Evolutionary conservation across 2,329 filamentous ascomycete genomes (phyloP).

Genomic region (Ceratocystis diversiconidia): DNA sequence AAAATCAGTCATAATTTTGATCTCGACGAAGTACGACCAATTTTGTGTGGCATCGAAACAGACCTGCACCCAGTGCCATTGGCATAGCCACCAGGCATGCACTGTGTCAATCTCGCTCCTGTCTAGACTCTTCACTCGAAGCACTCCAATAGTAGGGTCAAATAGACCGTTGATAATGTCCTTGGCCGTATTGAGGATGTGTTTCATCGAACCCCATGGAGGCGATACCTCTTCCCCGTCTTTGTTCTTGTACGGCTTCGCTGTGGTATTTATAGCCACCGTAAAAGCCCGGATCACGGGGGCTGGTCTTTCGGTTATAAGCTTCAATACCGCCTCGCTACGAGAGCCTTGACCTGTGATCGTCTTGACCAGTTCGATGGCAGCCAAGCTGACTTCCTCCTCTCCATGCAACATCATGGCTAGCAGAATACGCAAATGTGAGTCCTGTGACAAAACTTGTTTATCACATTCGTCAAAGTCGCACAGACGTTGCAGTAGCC

Average conservation of each 20-base stretch:
- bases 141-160: conserved; percentile 41
- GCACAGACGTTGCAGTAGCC: conserved; percentile 63
- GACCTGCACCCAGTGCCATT: conserved; percentile 69
- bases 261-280: conserved; percentile 28
- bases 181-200: conserved; percentile 41
- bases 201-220: conserved; percentile 44
- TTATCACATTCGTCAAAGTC: conserved; percentile 61
- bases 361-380: conserved; percentile 68
- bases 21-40: conserved; percentile 69
- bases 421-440: conserved; percentile 57
- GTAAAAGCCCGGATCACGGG: conserved; percentile 28
- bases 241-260: conserved; percentile 14
- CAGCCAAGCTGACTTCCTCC: conserved; percentile 61
- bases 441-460: conserved; percentile 52
- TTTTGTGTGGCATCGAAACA: conserved; percentile 71
- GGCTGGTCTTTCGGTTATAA: conserved; percentile 31
- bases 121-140: conserved; percentile 42
- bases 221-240: conserved; percentile 15
- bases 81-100: conserved; percentile 65
- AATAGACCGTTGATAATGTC: conserved; percentile 44
- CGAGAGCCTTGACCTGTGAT: conserved; percentile 53
- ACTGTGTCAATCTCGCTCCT: conserved; percentile 50
- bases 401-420: conserved; percentile 71
- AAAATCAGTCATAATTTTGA: conserved; percentile 72
- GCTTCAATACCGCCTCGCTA: conserved; percentile 34